These are phyloP conservation scores for Hebeloma cylindrosporum DNA, from an alignment of 768 basidiomycete species.

Conservation along the genomic window DNA sequence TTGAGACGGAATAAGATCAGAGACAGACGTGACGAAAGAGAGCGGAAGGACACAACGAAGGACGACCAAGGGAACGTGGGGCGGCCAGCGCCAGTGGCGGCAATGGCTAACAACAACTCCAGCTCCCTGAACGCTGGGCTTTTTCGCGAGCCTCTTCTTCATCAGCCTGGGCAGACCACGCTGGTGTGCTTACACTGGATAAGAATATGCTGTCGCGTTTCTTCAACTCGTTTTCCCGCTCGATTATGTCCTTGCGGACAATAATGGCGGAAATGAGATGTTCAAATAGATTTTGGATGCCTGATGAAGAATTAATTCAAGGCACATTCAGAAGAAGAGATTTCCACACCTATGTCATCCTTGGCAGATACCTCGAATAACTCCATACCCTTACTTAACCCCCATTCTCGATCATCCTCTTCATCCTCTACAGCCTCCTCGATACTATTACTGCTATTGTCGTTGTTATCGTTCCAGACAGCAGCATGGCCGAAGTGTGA, in stretches of 20 bases:
- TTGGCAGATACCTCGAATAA: constrained; percentile 92
- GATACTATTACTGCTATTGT: constrained; percentile 65
- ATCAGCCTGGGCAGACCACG: constrained; percentile 79
- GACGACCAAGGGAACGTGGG: constrained; percentile 24
- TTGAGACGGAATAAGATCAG: constrained; percentile 12
- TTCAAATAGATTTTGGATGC: constrained; percentile 78
- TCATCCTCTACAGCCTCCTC: constrained; percentile 66
- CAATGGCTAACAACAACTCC: constrained; percentile 65
- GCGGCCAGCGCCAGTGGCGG: constrained; percentile 13
- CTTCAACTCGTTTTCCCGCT: constrained; percentile 76
- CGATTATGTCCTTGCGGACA: constrained; percentile 72
- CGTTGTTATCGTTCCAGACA: constrained; percentile 56
- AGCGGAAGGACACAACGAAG: constrained; percentile 18
- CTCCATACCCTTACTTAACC: constrained; percentile 79
- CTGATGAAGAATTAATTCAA: constrained; percentile 37
- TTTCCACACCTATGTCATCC: constrained; percentile 69
- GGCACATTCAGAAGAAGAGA: constrained; percentile 7
- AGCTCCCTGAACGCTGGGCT: constrained; percentile 50
- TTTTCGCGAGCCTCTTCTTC: constrained; percentile 71
- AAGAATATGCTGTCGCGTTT: constrained; percentile 85
- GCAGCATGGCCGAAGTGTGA: constrained; percentile 54
- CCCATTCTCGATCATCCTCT: constrained; percentile 68
- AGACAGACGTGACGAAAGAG: constrained; percentile 16
- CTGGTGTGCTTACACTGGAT: constrained; percentile 57
- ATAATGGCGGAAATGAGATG: constrained; percentile 82